phyloP scores from a whole-genome alignment of 2,329 filamentous ascomycete genomes.

The Aspergillus sojae region DNA sequence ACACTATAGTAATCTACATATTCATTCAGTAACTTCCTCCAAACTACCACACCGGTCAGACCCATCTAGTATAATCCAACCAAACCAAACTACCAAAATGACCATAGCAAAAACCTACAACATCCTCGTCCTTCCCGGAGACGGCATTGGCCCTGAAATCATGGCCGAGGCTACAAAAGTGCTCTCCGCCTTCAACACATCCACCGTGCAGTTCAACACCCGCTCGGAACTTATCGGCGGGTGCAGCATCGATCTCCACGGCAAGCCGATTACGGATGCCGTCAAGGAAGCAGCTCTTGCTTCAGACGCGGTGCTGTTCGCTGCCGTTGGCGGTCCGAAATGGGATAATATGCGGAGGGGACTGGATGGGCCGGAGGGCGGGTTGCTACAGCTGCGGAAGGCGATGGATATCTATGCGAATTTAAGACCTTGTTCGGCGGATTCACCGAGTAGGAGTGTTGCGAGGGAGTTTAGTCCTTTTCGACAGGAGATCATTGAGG shows the following conservation, averaged over 20 bases:
- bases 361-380: slow-evolving; percentile 81
- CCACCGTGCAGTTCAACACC: slow-evolving; percentile 75
- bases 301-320: slow-evolving; percentile 84
- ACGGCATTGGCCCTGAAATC: slow-evolving; percentile 81
- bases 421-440: slow-evolving; percentile 75
- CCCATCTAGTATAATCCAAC: not conserved
- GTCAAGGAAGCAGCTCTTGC: slow-evolving; percentile 76
- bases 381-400: slow-evolving; percentile 80
- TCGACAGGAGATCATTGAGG: slow-evolving; percentile 76
- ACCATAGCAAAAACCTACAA: slow-evolving; percentile 54
- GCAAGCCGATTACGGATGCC: slow-evolving; percentile 73
- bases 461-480: slow-evolving; percentile 80
- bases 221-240: slow-evolving; percentile 83
- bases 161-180: slow-evolving; percentile 57
- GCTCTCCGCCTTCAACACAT: slow-evolving; percentile 71
- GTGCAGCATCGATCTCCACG: slow-evolving; percentile 79
- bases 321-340: slow-evolving; percentile 87
- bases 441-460: slow-evolving; percentile 70
- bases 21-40: not conserved
- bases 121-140: slow-evolving; percentile 74
- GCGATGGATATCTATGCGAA: slow-evolving; percentile 89
- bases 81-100: slow-evolving; percentile 1
- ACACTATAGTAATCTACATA: not conserved
- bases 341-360: slow-evolving; percentile 72
- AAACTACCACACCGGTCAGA: not conserved